These are phyloP conservation scores for Polygonum maritimum DNA, from an alignment of 148 eudicot genomes.

Conservation along the genomic window DNA sequence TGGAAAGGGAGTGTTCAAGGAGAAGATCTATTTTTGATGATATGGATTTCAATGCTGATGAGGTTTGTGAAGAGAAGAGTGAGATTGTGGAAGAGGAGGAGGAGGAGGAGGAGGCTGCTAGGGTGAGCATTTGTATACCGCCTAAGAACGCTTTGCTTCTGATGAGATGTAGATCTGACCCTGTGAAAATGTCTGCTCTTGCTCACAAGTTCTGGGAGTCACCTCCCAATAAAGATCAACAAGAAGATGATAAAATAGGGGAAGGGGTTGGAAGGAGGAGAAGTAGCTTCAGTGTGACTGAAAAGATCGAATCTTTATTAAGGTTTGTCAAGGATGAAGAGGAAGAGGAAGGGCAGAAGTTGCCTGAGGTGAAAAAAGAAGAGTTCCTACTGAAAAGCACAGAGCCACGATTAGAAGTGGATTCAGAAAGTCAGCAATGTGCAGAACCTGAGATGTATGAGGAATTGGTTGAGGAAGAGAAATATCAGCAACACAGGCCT, in stretches of 20 bases:
- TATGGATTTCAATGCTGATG: slow-evolving; percentile 51
- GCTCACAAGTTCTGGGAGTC: slow-evolving; percentile 47
- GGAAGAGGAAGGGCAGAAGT: background rate
- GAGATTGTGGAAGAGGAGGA: slow-evolving; percentile 17
- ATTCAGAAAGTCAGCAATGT: background rate
- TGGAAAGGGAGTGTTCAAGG: slow-evolving; percentile 38
- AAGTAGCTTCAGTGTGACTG: background rate
- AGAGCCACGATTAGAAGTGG: background rate
- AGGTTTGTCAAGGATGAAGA: background rate
- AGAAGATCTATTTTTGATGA: slow-evolving; percentile 68
- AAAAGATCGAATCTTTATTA: background rate
- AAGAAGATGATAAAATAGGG: slow-evolving; percentile 5
- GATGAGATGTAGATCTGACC: slow-evolving; percentile 97
- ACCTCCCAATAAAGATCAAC: slow-evolving; percentile 9
- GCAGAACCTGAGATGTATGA: background rate
- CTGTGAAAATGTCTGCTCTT: slow-evolving; percentile 59
- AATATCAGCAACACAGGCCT: background rate
- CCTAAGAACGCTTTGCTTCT: slow-evolving; percentile 83
- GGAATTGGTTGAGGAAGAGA: background rate
- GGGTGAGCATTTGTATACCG: slow-evolving; percentile 69
- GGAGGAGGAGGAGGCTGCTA: slow-evolving; percentile 26
- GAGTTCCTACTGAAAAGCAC: background rate
- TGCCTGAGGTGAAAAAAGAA: background rate
- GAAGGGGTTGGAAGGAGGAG: background rate
- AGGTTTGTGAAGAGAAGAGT: slow-evolving; percentile 9